Percentiles rank a stretch among this genome's conserved stretches.
phyloP scores from a whole-genome alignment of 768 basidiomycete species.

The Gloeostereum incarnatum region DNA sequence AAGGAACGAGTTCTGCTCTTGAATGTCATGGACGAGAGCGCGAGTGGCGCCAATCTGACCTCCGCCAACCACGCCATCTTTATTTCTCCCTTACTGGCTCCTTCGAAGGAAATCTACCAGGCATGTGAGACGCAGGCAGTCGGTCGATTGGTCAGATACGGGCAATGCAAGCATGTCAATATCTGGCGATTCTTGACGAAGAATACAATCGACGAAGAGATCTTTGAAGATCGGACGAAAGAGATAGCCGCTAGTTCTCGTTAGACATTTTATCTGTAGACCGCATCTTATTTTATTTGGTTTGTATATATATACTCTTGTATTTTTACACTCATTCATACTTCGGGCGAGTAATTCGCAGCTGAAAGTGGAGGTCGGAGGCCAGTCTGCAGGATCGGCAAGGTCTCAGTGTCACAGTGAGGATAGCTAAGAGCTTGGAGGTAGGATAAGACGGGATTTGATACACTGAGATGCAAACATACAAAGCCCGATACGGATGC shows the following conservation, averaged over 20 bases:
- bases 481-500: neutral
- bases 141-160: slow-evolving; percentile 76
- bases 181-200: slow-evolving; percentile 80
- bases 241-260: too few species aligned
- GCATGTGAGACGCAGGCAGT: slow-evolving; percentile 80
- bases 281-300: too few species aligned
- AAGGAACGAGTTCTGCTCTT: slow-evolving; percentile 75
- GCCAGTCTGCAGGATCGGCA: too few species aligned
- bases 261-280: too few species aligned
- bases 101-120: slow-evolving; percentile 75
- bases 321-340: too few species aligned
- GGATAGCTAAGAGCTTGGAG: too few species aligned
- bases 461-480: too few species aligned
- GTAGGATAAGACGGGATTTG: too few species aligned
- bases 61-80: slow-evolving; percentile 94
- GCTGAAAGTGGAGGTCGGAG: too few species aligned
- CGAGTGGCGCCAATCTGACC: slow-evolving; percentile 90
- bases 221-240: slow-evolving; percentile 57
- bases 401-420: too few species aligned
- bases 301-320: too few species aligned
- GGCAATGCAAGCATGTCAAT: slow-evolving; percentile 71
- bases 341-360: too few species aligned
- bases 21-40: slow-evolving; percentile 92
- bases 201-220: slow-evolving; percentile 85
- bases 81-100: slow-evolving; percentile 82